These are phyloP conservation scores for Diospyros kaki DNA, from an alignment of 148 eudicot genomes.

Conservation along the genomic window DNA sequence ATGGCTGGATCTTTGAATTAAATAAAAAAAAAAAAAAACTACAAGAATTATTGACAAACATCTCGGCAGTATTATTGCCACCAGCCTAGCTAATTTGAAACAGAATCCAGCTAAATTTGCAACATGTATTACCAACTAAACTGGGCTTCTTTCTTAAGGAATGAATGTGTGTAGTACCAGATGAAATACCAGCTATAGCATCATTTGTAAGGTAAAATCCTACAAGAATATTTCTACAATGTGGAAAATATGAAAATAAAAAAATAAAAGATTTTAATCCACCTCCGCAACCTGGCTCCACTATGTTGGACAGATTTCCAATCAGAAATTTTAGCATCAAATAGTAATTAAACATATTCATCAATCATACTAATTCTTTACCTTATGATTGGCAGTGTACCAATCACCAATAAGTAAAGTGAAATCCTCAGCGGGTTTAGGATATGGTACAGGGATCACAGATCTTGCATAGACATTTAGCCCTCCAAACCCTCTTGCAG, in stretches of 20 bases:
- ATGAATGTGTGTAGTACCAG: too few relatives aligned
- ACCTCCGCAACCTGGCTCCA: not conserved
- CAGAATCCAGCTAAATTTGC: not conserved
- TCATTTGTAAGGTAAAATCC: not conserved
- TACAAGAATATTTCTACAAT: not conserved
- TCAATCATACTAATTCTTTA: constrained; percentile 7
- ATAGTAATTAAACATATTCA: not conserved
- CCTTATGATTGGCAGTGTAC: constrained; percentile 69
- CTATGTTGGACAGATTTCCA: not conserved
- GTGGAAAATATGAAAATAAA: not conserved
- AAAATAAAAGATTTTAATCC: not conserved
- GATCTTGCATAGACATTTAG: constrained; percentile 72
- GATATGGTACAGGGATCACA: constrained; percentile 69
- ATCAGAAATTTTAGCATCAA: not conserved
- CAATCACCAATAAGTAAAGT: constrained; percentile 82
- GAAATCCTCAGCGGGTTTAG: constrained; percentile 70
- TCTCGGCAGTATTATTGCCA: not conserved
- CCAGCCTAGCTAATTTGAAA: too few relatives aligned
- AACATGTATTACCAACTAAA: not conserved
- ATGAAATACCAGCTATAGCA: not conserved
- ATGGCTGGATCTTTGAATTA: too few relatives aligned
- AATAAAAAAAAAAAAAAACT: too few relatives aligned
- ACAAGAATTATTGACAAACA: not conserved
- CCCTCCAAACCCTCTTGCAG: constrained; percentile 87
- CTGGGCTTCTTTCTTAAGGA: not conserved